phyloP scores from a whole-genome alignment of 192 early-diverging fungal species.

The Thamnidium elegans region DNA sequence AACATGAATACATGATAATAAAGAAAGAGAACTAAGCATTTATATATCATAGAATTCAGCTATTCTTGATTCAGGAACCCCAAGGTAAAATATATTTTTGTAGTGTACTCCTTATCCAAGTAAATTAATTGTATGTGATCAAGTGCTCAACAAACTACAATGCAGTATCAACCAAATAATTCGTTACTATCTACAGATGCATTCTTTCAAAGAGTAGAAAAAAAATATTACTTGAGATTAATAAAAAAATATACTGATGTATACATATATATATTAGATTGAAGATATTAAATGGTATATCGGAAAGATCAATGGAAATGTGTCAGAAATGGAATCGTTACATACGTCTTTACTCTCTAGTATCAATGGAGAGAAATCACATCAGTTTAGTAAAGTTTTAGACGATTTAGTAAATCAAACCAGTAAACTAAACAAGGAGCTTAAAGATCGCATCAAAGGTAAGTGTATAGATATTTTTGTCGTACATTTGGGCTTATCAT shows the following conservation, averaged over 20 bases:
- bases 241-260: background rate
- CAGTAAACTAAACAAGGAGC: conserved; percentile 17
- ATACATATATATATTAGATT: conserved; percentile 12
- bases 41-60: too few species aligned
- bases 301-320: conserved; percentile 24
- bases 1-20: background rate
- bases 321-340: conserved; percentile 28
- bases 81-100: background rate
- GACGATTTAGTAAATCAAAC: conserved; percentile 26
- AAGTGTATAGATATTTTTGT: background rate
- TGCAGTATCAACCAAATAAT: background rate
- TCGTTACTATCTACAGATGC: background rate
- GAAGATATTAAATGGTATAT: conserved; percentile 24
- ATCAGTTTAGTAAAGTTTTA: conserved; percentile 6
- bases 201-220: background rate
- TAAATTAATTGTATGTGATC: background rate
- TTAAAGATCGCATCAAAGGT: conserved; percentile 51
- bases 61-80: background rate
- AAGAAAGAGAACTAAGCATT: background rate
- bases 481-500: background rate
- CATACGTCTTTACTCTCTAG: conserved; percentile 27
- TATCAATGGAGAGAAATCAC: conserved; percentile 25
- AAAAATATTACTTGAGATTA: background rate
- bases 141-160: background rate
- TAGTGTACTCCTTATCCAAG: background rate